These are phyloP conservation scores for Ganoderma lingzhi DNA, from an alignment of 1,284 basidiomycete genomes.

Conservation along the genomic window DNA sequence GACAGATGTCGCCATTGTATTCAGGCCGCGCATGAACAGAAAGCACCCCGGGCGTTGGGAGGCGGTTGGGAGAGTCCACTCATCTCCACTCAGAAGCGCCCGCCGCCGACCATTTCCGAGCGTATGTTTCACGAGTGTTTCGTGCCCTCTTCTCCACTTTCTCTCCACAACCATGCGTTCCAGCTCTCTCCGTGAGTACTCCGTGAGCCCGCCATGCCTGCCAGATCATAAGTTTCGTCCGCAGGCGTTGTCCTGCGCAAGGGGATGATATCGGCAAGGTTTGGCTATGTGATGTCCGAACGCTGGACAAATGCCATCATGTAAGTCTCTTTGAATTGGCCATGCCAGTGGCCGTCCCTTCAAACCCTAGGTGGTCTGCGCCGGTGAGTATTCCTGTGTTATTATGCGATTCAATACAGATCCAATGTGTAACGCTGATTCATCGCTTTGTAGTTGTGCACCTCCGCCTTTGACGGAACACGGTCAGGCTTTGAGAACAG, in stretches of 20 bases:
- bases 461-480: background rate
- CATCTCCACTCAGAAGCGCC: background rate
- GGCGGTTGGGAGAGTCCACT: background rate
- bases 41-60: background rate
- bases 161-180: background rate
- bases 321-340: background rate
- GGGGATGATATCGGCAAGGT: background rate
- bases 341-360: background rate
- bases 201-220: background rate
- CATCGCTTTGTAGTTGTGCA: background rate
- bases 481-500: background rate
- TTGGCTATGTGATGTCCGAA: background rate
- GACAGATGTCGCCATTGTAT: background rate
- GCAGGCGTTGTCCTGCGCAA: background rate
- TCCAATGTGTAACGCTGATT: background rate
- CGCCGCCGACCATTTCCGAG: background rate
- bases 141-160: background rate
- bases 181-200: background rate
- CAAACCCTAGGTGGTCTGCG: background rate
- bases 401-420: background rate
- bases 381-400: background rate
- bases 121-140: slow-evolving; percentile 1
- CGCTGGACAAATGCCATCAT: background rate
- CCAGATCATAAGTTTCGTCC: background rate
- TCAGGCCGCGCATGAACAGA: background rate